Base-by-base conservation (phyloP, 768 basidiomycete genomes). In the Lactarius sanguifluus region DNA sequence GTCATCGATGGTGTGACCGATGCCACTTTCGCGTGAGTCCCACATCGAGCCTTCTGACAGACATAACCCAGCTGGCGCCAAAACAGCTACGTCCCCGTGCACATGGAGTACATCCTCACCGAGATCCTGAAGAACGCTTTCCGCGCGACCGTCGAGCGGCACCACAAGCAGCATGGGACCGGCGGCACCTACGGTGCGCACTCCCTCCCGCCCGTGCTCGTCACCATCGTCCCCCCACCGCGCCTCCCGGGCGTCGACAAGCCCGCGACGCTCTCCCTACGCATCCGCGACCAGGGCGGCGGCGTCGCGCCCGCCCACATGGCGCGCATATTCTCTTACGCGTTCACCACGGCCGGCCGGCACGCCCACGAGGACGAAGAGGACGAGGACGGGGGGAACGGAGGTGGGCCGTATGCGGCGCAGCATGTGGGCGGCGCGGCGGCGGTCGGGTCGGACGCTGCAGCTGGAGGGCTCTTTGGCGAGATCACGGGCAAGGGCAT, bases 41-140 rank as follows among this genome's bases (percentile, higher is more conserved):
- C 25, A 23, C n/a, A 23, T n/a, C 45, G 9, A n/a, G n/a, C 18
- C 2, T 43, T 9, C 9, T n/a, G n/a, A n/a, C n/a, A n/a, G 15
- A n/a, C 20, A 2, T n/a, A 6, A 20, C 36, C 13, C 1, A 45
- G 4, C 43, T 45, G 20, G n/a, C 20, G 20, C 20, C 43, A 47
- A 47, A 45, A 50, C 72, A 93, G 92, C 30, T 94, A 93, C 72
- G 86, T 95, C 45, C 92, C 94, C 3, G 90, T 93, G 1, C 94
- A 96, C 74, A 82, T 96, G 41, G 94, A 96, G 75, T 96, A 95
- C 74, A 91, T 94, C 71, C 78, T 94, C 62, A 96, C 94, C 2
- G 94, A 96, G 75, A 85, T 96, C 47, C 81, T 96, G 47, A 96
- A 96, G 77, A 96, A 96, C 73, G 85, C 93, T 0, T 96, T 93